Evolutionary conservation across 2,329 filamentous ascomycete genomes (phyloP), one percentile per base, ranked within the genome.

Genomic region (Huntiella moniliformis): DNA sequence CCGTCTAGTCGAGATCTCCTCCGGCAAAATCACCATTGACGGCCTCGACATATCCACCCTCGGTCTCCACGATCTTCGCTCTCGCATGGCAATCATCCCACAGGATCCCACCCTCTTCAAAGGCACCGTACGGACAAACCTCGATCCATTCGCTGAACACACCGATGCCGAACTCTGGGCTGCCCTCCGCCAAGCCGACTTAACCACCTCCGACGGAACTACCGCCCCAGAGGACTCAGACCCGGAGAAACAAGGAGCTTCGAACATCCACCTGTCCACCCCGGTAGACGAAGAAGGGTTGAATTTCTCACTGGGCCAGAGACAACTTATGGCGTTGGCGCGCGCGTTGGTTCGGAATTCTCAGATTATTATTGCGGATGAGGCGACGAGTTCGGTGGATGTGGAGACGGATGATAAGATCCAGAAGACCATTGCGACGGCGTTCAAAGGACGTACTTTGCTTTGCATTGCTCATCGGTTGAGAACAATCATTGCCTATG

Each of bases 351-450:
- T 96, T 4, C 78, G 88, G 34, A 77, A 79, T 38, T 82, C 79
- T 1, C 84, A 82, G 54, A 95, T 96, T 62, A 95, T 96, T 54
- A 79, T 98, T 42, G 95, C 88, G 61, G 91, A 98, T 65, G 91
- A 98, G 62, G 91, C 91, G 1, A 98, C 91, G 0, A 85, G 79
- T 1, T 82, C 76, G 0, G 87, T 96, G 5, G 88, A 96, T 60
- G 91, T 95, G 68, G 88, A 95, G 58, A 96, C 88, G 3, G 91
- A 98, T 58, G 80, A 85, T 61, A 92, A 91, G 70, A 94, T 96
- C 58, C 88, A 96, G 61, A 67, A 68, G 46, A 93, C 87, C 3
- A 95, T 96, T 61, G 79, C 83, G 0, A 70, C 73, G 1, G 87
- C 79, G 0, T 96, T 96, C 67, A 70, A 73, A 45, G 87, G 86